phyloP scores from a whole-genome alignment of 2,329 filamentous ascomycete species.

The Cercospora sojina region DNA sequence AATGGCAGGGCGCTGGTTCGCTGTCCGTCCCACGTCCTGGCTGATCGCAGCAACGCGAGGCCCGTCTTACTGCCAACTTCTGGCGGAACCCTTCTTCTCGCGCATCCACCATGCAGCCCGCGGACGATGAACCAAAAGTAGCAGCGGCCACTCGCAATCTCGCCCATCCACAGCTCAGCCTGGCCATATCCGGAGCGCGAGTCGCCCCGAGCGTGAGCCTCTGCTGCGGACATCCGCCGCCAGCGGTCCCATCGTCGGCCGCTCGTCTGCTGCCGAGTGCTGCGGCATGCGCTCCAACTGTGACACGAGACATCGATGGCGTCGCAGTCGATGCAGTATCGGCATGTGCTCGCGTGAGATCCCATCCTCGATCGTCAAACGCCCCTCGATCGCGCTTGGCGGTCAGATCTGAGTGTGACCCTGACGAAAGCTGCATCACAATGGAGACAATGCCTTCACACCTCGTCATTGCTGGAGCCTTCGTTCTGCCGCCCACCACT shows the following conservation, averaged over 20 bases:
- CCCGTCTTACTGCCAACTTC: background rate
- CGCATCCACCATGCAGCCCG: background rate
- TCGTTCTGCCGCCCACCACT: background rate
- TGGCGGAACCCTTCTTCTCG: background rate
- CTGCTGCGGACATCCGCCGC: background rate
- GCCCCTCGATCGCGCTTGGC: background rate
- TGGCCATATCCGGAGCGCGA: slow-evolving; percentile 4
- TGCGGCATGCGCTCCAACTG: background rate
- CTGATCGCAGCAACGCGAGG: background rate
- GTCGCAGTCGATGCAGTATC: background rate
- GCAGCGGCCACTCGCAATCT: slow-evolving; percentile 10
- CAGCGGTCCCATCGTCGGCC: background rate
- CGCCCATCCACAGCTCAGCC: slow-evolving; percentile 2
- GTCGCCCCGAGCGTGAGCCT: background rate
- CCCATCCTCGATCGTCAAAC: background rate
- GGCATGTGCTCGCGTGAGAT: slow-evolving; percentile 8
- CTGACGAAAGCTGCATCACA: slow-evolving; percentile 2
- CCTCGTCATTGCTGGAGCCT: background rate
- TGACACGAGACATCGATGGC: background rate
- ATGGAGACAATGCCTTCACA: background rate
- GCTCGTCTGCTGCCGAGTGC: background rate
- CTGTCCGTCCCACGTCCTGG: background rate
- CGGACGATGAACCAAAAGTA: slow-evolving; percentile 9
- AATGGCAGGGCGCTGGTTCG: slow-evolving; percentile 1
- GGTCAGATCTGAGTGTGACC: background rate